Percentiles rank a stretch among this genome's conserved stretches.
These are phyloP conservation scores for Kodamaea hsintzibuensis DNA, from an alignment of 805 yeast genomes.

Conservation along the genomic window DNA sequence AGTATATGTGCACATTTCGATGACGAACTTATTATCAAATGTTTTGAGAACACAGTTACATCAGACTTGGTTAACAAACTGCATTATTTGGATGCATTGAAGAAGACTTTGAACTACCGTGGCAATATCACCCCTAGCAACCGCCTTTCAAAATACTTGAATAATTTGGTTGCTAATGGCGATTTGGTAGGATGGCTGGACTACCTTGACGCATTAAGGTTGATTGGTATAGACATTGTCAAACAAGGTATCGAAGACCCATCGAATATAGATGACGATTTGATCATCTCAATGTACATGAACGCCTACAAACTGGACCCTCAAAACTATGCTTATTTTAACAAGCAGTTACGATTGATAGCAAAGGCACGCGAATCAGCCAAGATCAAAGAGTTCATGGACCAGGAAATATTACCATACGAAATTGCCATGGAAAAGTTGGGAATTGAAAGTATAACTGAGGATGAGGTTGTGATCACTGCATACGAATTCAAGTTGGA, in stretches of 20 bases:
- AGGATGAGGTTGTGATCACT: slow-evolving; percentile 67
- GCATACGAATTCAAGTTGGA: slow-evolving; percentile 67
- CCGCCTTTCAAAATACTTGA: slow-evolving; percentile 31
- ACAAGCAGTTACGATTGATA: slow-evolving; percentile 28
- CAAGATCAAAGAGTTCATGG: slow-evolving; percentile 23
- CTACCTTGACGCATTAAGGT: slow-evolving; percentile 31
- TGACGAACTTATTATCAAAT: slow-evolving; percentile 41
- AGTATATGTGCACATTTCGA: slow-evolving; percentile 33
- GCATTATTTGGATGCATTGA: slow-evolving; percentile 40
- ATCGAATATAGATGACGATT: slow-evolving; percentile 31
- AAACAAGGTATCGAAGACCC: slow-evolving; percentile 2
- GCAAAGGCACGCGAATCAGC: slow-evolving; percentile 26
- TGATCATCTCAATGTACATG: slow-evolving; percentile 36
- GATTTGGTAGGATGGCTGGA: slow-evolving; percentile 36
- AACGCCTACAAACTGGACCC: slow-evolving; percentile 31
- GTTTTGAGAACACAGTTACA: slow-evolving; percentile 38
- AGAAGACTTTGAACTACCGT: slow-evolving; percentile 19
- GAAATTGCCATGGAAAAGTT: slow-evolving; percentile 36
- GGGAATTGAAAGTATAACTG: slow-evolving; percentile 44
- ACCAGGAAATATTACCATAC: slow-evolving; percentile 34
- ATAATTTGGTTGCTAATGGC: slow-evolving; percentile 25
- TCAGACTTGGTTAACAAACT: slow-evolving; percentile 34
- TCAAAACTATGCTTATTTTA: slow-evolving; percentile 38
- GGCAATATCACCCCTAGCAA: slow-evolving; percentile 10
- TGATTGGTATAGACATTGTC: slow-evolving; percentile 23